Conservation (phyloP, 495 filamentous ascomycete genomes). For the Aspergillus nidulans region DNA sequence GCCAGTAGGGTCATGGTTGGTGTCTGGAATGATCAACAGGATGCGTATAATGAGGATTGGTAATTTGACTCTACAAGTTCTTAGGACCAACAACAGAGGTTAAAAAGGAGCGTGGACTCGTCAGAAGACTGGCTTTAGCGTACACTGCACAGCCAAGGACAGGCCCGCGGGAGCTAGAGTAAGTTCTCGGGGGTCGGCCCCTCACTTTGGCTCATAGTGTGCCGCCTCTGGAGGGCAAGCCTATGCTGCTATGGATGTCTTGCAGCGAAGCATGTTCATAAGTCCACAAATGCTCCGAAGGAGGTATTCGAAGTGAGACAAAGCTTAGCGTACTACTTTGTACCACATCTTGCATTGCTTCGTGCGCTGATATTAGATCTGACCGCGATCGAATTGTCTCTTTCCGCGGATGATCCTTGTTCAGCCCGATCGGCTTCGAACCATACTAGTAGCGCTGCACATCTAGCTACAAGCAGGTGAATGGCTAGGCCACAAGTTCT, state of each 20-base stretch:
- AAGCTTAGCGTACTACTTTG: background rate
- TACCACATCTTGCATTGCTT: background rate
- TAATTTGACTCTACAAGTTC: too few relatives aligned
- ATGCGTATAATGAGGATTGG: too few relatives aligned
- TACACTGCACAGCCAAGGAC: constrained; percentile 8
- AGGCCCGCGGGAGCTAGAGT: background rate
- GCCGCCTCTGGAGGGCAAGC: constrained; percentile 13
- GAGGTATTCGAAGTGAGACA: background rate
- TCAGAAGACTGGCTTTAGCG: constrained; percentile 20
- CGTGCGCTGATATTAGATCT: background rate
- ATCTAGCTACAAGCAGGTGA: background rate
- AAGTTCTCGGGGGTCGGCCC: constrained; percentile 4
- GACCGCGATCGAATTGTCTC: background rate
- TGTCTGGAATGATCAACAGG: too few relatives aligned
- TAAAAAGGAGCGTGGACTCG: constrained; percentile 12
- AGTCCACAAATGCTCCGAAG: background rate
- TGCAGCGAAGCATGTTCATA: constrained; percentile 2
- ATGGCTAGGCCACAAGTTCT: background rate
- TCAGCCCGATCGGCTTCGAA: background rate
- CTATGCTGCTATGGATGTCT: background rate
- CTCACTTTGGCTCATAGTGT: constrained; percentile 10
- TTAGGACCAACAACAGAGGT: background rate
- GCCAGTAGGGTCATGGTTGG: too few relatives aligned
- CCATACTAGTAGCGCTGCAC: background rate
- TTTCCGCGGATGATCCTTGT: background rate